phyloP scores from a whole-genome alignment of 352 stramenopile genomes.

The Phytophthora pistaciae region DNA sequence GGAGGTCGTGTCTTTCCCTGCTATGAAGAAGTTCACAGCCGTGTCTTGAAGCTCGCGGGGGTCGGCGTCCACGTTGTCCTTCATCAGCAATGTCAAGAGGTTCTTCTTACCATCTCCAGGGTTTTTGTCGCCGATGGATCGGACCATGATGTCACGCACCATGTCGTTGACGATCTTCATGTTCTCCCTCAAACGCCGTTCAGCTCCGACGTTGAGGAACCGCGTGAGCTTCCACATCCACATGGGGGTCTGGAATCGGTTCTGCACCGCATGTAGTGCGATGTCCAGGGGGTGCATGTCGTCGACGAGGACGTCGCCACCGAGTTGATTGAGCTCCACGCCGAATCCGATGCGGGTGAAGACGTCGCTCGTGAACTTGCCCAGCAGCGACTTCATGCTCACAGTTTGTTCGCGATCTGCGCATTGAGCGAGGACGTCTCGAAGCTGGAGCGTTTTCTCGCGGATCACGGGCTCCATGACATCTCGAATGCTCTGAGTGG shows the following conservation, averaged over 20 bases:
- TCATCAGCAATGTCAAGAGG: slow-evolving; percentile 46
- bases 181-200: slow-evolving; percentile 27
- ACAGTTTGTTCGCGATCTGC: slow-evolving; percentile 5
- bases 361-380: slow-evolving; percentile 69
- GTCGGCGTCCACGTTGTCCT: slow-evolving; percentile 30
- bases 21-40: slow-evolving; percentile 67
- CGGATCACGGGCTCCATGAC: slow-evolving; percentile 38
- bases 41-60: slow-evolving; percentile 54
- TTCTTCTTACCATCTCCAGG: slow-evolving; percentile 16
- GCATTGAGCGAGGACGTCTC: slow-evolving; percentile 20
- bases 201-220: slow-evolving; percentile 37
- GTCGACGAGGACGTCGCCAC: slow-evolving; percentile 16
- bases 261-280: slow-evolving; percentile 43
- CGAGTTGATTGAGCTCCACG: slow-evolving; percentile 52
- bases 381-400: slow-evolving; percentile 47
- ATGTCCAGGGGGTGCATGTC: slow-evolving; percentile 42
- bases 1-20: slow-evolving; percentile 61
- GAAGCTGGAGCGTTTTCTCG: slow-evolving; percentile 36
- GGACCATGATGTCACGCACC: slow-evolving; percentile 44
- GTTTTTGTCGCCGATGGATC: slow-evolving; percentile 35
- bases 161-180: slow-evolving; percentile 43
- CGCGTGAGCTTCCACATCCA: slow-evolving; percentile 49
- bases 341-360: slow-evolving; percentile 78
- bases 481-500: slow-evolving; percentile 28
- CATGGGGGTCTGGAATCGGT: slow-evolving; percentile 47